Conservation (phyloP, 257 asterid species). For the Fraxinus pennsylvanica region DNA sequence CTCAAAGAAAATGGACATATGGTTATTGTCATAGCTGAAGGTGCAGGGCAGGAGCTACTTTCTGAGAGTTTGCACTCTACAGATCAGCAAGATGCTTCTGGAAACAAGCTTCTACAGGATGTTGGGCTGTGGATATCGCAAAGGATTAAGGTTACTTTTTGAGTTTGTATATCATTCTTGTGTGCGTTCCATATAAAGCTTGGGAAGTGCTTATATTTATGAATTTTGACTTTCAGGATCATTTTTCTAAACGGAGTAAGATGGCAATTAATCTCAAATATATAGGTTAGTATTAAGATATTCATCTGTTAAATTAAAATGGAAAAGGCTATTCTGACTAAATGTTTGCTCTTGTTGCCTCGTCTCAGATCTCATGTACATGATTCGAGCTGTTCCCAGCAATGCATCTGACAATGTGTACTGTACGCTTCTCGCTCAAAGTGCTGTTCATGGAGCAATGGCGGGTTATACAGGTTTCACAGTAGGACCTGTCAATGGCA, state of each 20-base stretch:
- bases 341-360: background rate
- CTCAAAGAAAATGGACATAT: constrained; percentile 84
- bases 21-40: constrained; percentile 96
- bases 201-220: background rate
- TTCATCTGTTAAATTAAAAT: background rate
- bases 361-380: constrained; percentile 79
- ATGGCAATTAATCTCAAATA: constrained; percentile 72
- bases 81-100: constrained; percentile 68
- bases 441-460: constrained; percentile 96
- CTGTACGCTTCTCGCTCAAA: constrained; percentile 94
- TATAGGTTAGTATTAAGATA: constrained; percentile 54
- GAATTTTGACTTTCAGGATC: constrained; percentile 46
- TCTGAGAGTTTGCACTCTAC: constrained; percentile 53
- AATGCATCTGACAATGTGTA: constrained; percentile 87
- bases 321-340: constrained; percentile 3
- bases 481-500: constrained; percentile 69
- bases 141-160: constrained; percentile 58
- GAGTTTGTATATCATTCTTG: background rate
- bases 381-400: constrained; percentile 91
- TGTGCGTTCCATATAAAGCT: background rate
- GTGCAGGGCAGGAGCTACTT: constrained; percentile 86
- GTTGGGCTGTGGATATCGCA: constrained; percentile 90
- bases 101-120: constrained; percentile 78
- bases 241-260: constrained; percentile 65
- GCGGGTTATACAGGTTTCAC: constrained; percentile 92